phyloP scores from a whole-genome alignment of 305 asterid genomes.

The Rubia balearica region DNA sequence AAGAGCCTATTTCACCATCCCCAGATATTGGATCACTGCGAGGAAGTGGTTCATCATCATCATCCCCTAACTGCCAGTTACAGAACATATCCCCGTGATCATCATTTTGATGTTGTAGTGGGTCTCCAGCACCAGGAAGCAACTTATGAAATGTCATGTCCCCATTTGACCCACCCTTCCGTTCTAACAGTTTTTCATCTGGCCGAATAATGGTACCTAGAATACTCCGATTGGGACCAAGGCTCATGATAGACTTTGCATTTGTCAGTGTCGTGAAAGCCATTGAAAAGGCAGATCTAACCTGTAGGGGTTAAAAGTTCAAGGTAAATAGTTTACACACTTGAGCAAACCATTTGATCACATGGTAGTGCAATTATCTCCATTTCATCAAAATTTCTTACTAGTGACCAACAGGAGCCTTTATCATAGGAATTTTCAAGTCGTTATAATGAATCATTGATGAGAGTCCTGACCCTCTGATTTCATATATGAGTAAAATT shows the following conservation, averaged over 20 bases:
- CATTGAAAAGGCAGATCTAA: conserved; percentile 81
- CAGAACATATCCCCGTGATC: conserved; percentile 53
- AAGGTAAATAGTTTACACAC: background rate
- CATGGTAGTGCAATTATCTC: background rate
- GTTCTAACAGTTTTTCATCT: conserved; percentile 62
- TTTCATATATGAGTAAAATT: background rate
- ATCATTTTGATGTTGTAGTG: conserved; percentile 30
- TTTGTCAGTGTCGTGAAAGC: conserved; percentile 70
- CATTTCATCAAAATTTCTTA: background rate
- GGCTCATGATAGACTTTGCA: conserved; percentile 41
- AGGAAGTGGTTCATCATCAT: conserved; percentile 70
- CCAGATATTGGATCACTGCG: conserved; percentile 33
- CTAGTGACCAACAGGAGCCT: background rate
- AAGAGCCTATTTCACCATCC: conserved; percentile 25
- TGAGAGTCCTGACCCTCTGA: background rate
- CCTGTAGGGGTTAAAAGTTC: conserved; percentile 36
- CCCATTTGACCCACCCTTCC: conserved; percentile 70
- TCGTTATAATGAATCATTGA: background rate
- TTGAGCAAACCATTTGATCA: background rate
- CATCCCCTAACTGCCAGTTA: conserved; percentile 60
- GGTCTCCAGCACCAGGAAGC: conserved; percentile 54
- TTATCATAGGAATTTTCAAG: background rate
- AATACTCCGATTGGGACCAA: conserved; percentile 63
- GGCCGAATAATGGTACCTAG: conserved; percentile 82
- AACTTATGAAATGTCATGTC: conserved; percentile 36